Conservation (phyloP, 1,284 basidiomycete species). For the Tilletia setariae region DNA sequence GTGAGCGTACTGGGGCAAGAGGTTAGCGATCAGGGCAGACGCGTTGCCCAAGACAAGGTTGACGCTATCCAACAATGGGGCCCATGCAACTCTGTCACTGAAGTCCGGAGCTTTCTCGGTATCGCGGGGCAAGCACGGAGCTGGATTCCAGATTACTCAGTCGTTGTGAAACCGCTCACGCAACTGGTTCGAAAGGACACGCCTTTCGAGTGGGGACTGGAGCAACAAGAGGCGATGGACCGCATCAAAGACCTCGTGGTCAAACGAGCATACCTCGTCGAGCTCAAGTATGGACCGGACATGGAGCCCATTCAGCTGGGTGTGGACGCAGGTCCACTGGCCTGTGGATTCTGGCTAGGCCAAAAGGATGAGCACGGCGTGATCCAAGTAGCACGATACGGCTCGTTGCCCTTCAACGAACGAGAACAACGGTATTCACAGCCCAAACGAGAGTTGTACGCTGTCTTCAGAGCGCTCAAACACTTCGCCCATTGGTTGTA, state of each 20-base stretch:
- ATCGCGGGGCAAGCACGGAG: neutral
- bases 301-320: neutral
- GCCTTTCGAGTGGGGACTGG: neutral
- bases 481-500: neutral
- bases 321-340: neutral
- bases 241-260: neutral
- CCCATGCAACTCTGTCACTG: neutral
- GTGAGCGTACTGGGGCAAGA: neutral
- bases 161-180: neutral
- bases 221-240: slow-evolving; percentile 8
- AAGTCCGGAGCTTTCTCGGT: neutral
- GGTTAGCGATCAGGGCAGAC: neutral
- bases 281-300: neutral
- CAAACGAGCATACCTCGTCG: neutral
- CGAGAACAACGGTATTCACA: neutral
- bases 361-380: neutral
- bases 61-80: neutral
- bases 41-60: neutral
- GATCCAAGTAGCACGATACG: neutral
- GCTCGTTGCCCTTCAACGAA: neutral
- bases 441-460: neutral
- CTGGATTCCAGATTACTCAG: neutral
- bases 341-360: neutral
- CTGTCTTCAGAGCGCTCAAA: neutral
- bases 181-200: neutral